These are phyloP conservation scores for Pulicaria dysenterica DNA, from an alignment of 129 eudicot species.

Conservation along the genomic window DNA sequence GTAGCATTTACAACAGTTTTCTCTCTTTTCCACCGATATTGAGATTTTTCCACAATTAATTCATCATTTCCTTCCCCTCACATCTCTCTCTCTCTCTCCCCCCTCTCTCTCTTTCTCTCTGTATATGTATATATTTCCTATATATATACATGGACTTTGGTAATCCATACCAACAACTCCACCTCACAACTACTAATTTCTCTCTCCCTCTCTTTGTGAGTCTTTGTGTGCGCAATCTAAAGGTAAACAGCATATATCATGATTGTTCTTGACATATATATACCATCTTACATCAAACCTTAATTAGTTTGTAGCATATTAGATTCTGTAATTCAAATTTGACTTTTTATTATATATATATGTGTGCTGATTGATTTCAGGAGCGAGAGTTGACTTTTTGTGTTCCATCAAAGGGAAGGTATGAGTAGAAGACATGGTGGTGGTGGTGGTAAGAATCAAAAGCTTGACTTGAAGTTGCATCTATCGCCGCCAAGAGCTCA, in stretches of 20 bases:
- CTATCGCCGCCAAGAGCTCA: slow-evolving; percentile 59
- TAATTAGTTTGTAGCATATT: not conserved
- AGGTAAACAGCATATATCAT: slow-evolving; percentile 34
- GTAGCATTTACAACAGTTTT: slow-evolving; percentile 9
- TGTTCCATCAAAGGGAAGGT: not conserved
- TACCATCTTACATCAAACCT: slow-evolving; percentile 19
- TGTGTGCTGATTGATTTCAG: not conserved
- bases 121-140: slow-evolving; percentile 17
- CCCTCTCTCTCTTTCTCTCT: not conserved
- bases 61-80: not conserved
- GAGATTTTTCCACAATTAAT: slow-evolving; percentile 21
- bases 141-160: slow-evolving; percentile 49
- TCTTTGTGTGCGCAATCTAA: slow-evolving; percentile 24
- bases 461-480: slow-evolving; percentile 75
- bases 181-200: slow-evolving; percentile 13
- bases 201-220: slow-evolving; percentile 13
- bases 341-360: slow-evolving; percentile 10
- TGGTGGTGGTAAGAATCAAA: slow-evolving; percentile 37
- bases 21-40: slow-evolving; percentile 15
- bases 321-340: slow-evolving; percentile 1
- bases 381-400: slow-evolving; percentile 21
- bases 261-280: slow-evolving; percentile 11
- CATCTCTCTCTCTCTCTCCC: not conserved
- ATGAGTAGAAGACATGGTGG: slow-evolving; percentile 60
- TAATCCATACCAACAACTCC: slow-evolving; percentile 55